Conservation (phyloP, 1,284 basidiomycete genomes). For the Stygiomarasmius scandens region DNA sequence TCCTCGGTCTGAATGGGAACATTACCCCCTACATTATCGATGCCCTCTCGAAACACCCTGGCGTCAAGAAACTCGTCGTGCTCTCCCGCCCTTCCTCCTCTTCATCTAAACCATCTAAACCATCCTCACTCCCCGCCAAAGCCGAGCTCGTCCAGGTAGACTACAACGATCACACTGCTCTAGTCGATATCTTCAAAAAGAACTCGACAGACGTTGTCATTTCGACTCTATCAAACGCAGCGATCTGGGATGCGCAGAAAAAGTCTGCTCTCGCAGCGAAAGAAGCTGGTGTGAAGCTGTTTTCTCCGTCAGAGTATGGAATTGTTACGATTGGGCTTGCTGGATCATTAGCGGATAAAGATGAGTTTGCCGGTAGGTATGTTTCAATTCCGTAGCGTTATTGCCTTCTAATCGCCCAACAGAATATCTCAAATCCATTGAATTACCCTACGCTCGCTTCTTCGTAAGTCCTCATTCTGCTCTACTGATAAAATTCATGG, state of each 20-base stretch:
- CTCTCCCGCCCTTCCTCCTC: conserved; percentile 10
- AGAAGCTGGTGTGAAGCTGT: conserved; percentile 8
- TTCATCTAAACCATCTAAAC: conserved; percentile 2
- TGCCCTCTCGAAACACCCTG: background rate
- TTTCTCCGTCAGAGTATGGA: conserved; percentile 6
- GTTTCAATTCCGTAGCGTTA: background rate
- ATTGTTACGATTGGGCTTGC: background rate
- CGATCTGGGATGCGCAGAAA: background rate
- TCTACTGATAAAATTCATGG: background rate
- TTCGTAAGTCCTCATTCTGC: background rate
- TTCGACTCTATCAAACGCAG: background rate
- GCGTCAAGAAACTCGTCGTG: conserved; percentile 6
- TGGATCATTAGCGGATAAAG: background rate
- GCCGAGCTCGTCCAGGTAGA: conserved; percentile 8
- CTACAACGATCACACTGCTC: conserved; percentile 3
- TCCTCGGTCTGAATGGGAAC: conserved; percentile 20
- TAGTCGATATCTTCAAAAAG: conserved; percentile 2
- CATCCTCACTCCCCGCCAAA: conserved; percentile 9
- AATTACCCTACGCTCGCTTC: background rate
- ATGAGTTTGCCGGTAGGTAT: conserved; percentile 3
- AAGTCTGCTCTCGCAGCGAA: conserved; percentile 3
- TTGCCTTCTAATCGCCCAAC: background rate
- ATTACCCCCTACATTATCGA: conserved; percentile 18
- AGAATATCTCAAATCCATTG: conserved; percentile 1
- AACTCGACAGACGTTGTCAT: conserved; percentile 3